A percentile compares a stretch with the other conserved stretches of the same genome.
These are phyloP conservation scores for Sporodiniella umbellata DNA, from an alignment of 371 early-diverging fungal genomes.

Conservation along the genomic window DNA sequence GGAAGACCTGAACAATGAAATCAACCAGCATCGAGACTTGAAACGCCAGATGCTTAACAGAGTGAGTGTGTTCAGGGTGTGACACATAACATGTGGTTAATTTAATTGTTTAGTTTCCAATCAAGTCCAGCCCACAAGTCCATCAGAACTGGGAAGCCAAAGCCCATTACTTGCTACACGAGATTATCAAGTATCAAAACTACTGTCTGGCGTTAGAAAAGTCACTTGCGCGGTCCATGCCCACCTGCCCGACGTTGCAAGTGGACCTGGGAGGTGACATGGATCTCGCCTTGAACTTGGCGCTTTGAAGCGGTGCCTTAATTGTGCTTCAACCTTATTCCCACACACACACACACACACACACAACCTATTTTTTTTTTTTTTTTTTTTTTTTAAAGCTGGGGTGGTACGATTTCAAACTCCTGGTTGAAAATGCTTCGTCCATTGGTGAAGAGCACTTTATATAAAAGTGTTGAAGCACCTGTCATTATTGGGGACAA, in stretches of 20 bases:
- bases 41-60: slow-evolving; percentile 39
- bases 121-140: slow-evolving; percentile 59
- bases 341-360: too few relatives aligned
- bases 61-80: too few relatives aligned
- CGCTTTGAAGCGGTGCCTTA: too few relatives aligned
- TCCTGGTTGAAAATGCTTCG: too few relatives aligned
- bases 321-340: background rate
- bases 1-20: slow-evolving; percentile 29
- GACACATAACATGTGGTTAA: too few relatives aligned
- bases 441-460: too few relatives aligned
- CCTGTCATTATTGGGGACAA: background rate
- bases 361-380: too few relatives aligned
- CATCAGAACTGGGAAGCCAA: slow-evolving; percentile 82
- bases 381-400: too few relatives aligned
- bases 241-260: slow-evolving; percentile 15
- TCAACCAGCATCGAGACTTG: slow-evolving; percentile 40
- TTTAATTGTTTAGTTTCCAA: slow-evolving; percentile 45
- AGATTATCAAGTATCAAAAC: slow-evolving; percentile 82
- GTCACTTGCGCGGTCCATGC: too few relatives aligned
- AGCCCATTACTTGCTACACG: slow-evolving; percentile 74
- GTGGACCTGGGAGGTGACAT: slow-evolving; percentile 37
- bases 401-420: too few relatives aligned
- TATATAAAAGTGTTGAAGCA: background rate
- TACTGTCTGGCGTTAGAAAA: slow-evolving; percentile 74
- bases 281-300: slow-evolving; percentile 28